Percentiles rank a stretch among this genome's conserved stretches.
phyloP scores from a whole-genome alignment of 345 rosid species.

The Reutealis trisperma region DNA sequence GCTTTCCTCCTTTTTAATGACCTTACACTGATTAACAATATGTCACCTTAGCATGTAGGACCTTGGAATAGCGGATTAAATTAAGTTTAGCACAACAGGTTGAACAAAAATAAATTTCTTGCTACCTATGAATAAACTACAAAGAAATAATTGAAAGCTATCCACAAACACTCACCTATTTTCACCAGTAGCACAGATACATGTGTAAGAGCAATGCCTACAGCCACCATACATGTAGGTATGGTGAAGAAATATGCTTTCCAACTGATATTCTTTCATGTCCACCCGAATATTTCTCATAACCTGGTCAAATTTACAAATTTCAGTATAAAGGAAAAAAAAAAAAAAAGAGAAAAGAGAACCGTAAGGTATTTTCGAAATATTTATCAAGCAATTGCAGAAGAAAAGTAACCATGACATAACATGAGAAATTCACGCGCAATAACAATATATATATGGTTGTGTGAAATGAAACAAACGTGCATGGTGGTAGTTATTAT shows the following conservation, averaged over 20 bases:
- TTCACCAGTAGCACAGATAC: constrained; percentile 95
- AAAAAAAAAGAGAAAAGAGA: background rate
- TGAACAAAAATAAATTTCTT: background rate
- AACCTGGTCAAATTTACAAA: constrained; percentile 45
- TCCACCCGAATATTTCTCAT: constrained; percentile 65
- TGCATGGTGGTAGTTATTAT: background rate
- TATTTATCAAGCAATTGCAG: background rate
- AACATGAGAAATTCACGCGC: background rate
- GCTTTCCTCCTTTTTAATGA: too few relatives aligned
- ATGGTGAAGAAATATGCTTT: constrained; percentile 93
- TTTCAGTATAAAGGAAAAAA: background rate
- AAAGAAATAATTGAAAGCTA: background rate
- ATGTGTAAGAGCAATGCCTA: constrained; percentile 92
- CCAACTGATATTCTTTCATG: constrained; percentile 92
- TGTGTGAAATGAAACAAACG: background rate
- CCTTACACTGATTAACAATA: background rate
- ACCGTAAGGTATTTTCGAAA: too few relatives aligned
- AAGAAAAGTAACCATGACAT: background rate
- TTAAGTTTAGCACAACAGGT: background rate
- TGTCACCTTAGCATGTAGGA: background rate
- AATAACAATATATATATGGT: background rate
- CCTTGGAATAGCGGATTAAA: background rate
- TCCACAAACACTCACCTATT: constrained; percentile 55
- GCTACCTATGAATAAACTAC: background rate
- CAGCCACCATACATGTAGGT: constrained; percentile 93